phyloP scores from a whole-genome alignment of 2,329 filamentous ascomycete species.

The Fusarium dimerum region DNA sequence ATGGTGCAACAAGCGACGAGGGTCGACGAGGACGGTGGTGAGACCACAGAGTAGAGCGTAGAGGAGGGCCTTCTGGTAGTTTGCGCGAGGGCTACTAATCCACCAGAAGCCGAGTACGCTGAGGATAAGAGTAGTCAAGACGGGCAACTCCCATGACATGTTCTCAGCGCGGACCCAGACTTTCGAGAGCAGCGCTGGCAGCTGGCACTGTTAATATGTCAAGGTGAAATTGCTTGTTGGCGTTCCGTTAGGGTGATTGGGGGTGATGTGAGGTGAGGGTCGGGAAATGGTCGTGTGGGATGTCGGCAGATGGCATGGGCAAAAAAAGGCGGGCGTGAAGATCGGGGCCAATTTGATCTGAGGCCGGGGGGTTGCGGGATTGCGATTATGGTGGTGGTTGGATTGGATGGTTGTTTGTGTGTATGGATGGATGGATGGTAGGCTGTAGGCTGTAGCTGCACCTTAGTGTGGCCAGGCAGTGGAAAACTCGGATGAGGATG shows the following conservation, averaged over 20 bases:
- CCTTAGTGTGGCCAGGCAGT: neutral
- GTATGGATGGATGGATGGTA: no score
- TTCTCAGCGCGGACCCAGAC: conserved; percentile 37
- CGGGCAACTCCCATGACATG: conserved; percentile 46
- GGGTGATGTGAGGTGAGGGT: conserved; percentile 22
- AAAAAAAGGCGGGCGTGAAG: conserved; percentile 30
- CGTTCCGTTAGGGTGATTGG: no score
- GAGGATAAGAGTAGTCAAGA: conserved; percentile 43
- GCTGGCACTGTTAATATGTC: neutral
- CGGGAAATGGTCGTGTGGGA: conserved; percentile 24
- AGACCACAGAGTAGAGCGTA: conserved; percentile 35
- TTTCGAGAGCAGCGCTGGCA: conserved; percentile 13
- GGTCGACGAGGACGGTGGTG: conserved; percentile 35
- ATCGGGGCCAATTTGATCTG: conserved; percentile 9
- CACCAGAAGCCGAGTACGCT: conserved; percentile 41
- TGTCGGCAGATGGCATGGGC: conserved; percentile 32
- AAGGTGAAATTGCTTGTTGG: conserved; percentile 13
- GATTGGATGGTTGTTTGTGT: conserved; percentile 9
- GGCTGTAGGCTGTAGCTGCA: neutral
- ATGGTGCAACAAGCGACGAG: conserved; percentile 32
- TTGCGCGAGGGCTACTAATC: conserved; percentile 36
- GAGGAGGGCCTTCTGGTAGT: conserved; percentile 34
- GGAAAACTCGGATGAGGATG: neutral
- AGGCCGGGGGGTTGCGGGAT: conserved; percentile 1
- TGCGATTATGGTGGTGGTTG: conserved; percentile 7